Conservation (phyloP, 345 rosid genomes). For the Rhizophora mangle region DNA sequence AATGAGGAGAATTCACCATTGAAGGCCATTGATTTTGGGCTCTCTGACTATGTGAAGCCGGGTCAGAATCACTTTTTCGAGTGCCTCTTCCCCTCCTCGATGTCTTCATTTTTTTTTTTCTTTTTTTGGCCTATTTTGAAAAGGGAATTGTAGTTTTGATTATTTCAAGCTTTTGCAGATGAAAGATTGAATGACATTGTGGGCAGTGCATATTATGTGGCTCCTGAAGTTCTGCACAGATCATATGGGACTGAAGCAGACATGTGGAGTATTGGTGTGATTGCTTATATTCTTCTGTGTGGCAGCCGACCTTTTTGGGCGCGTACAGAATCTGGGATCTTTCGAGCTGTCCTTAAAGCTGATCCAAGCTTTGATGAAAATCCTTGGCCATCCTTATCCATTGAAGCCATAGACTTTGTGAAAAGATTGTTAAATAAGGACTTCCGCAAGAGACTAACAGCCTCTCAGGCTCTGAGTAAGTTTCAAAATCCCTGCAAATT, state of each 20-base stretch:
- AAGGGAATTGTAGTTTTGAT: slow-evolving; percentile 23
- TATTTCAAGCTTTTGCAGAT: slow-evolving; percentile 46
- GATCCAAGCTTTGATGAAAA: slow-evolving; percentile 88
- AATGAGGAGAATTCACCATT: slow-evolving; percentile 69
- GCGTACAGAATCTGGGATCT: slow-evolving; percentile 94
- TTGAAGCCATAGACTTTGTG: slow-evolving; percentile 78
- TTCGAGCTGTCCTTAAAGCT: slow-evolving; percentile 84
- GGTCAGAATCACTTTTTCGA: slow-evolving; percentile 43
- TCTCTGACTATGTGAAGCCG: slow-evolving; percentile 92
- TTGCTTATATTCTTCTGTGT: slow-evolving; percentile 85
- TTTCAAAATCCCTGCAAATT: slow-evolving; percentile 12
- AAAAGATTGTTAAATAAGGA: slow-evolving; percentile 88
- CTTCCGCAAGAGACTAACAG: slow-evolving; percentile 86
- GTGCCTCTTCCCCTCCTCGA: neutral
- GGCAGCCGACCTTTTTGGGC: slow-evolving; percentile 99
- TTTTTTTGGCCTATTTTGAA: neutral
- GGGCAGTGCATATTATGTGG: slow-evolving; percentile 97
- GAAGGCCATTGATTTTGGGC: slow-evolving; percentile 97
- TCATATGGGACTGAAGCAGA: slow-evolving; percentile 95
- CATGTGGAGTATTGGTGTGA: slow-evolving; percentile 99
- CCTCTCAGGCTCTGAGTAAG: slow-evolving; percentile 94
- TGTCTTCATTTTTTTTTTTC: neutral
- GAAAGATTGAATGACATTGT: slow-evolving; percentile 96
- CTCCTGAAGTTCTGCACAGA: slow-evolving; percentile 95
- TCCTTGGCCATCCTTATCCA: slow-evolving; percentile 92